Evolutionary conservation across 2,329 filamentous ascomycete species (phyloP).

Genomic region (Aspergillus viridinutans): DNA sequence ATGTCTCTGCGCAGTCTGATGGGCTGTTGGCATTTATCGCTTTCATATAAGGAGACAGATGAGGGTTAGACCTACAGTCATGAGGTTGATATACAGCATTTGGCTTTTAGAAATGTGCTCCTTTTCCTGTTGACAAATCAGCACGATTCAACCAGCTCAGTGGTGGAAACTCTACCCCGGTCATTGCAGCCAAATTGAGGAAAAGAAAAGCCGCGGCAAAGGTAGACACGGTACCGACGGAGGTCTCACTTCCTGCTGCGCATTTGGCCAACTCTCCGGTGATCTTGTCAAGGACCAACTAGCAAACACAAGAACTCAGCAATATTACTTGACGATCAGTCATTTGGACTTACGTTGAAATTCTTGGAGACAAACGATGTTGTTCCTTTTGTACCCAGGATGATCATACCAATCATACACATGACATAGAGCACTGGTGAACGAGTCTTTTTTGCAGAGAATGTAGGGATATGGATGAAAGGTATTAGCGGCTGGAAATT

Average conservation of each 20-base stretch:
- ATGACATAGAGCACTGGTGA: slow-evolving; percentile 48
- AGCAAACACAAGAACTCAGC: slow-evolving; percentile 7
- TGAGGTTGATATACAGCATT: slow-evolving; percentile 49
- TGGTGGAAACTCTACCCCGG: slow-evolving; percentile 30
- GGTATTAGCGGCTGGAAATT: slow-evolving; percentile 52
- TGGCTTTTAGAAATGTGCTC: slow-evolving; percentile 46
- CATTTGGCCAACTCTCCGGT: slow-evolving; percentile 42
- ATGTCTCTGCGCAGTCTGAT: slow-evolving; percentile 44
- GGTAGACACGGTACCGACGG: slow-evolving; percentile 43
- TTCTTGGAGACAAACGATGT: slow-evolving; percentile 47
- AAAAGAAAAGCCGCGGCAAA: slow-evolving; percentile 47
- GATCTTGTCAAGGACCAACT: slow-evolving; percentile 37
- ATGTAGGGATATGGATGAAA: slow-evolving; percentile 52
- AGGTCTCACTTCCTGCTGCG: slow-evolving; percentile 35
- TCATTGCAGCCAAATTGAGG: slow-evolving; percentile 48
- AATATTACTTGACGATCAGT: neutral
- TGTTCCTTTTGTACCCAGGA: slow-evolving; percentile 50
- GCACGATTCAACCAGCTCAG: neutral
- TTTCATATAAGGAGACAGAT: neutral
- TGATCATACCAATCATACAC: slow-evolving; percentile 51
- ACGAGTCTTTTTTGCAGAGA: slow-evolving; percentile 47
- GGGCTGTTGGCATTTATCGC: neutral
- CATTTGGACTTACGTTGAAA: slow-evolving; percentile 32
- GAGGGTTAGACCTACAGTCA: slow-evolving; percentile 30
- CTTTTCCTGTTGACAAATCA: slow-evolving; percentile 31